Evolutionary conservation across 331 rosid genomes (phyloP), one percentile per base, ranked within the genome.

Genomic region (Malus hybrid): DNA sequence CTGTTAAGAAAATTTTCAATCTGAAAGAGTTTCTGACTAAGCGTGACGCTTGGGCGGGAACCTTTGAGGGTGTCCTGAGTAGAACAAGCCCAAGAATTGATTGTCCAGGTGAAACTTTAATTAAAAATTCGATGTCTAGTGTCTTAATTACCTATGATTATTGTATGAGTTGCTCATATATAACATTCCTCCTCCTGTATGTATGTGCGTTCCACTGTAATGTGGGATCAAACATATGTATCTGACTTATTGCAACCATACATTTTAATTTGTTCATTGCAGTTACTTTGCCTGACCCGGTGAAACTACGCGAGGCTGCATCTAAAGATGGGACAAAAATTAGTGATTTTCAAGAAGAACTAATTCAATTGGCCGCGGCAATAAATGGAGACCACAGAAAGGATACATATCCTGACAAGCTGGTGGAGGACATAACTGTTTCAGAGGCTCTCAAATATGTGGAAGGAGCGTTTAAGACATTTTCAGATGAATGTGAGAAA

Each of bases 1-100:
- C 89, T 7, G 91, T 90, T 14, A 93, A 89, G 82, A 87, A 86
- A 83, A 84, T 90, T 78, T 93, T 93, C 80, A 82, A 88, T 72
- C 87, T 93, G 0, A 82, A 87, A 29, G 26, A 82, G 30, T 93
- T 90, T 78, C 73, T 93, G 48, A 89, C 91, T 5, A 90, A 93
- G 82, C 84, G 89, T 2, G 89, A 86, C 22, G 85, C 74, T 63
- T 82, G 89, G 89, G 89, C 87, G 1, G 89, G 83, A 61, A 83
- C 87, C 63, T 86, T 86, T 26, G 89, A 86, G 57, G 55, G 33
- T 30, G 78, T 86, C 67, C 52, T 86, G n/a, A 83, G 53, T 1
- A 76, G 85, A 72, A 48, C 70, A 7, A 67, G 30, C 58, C 87
- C 89, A 24, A 77, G 89, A 83, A 77, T 83, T 1, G 89, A 86